These are phyloP conservation scores for Spongospora subterranea DNA, from an alignment of 208 protist species.

Conservation along the genomic window DNA sequence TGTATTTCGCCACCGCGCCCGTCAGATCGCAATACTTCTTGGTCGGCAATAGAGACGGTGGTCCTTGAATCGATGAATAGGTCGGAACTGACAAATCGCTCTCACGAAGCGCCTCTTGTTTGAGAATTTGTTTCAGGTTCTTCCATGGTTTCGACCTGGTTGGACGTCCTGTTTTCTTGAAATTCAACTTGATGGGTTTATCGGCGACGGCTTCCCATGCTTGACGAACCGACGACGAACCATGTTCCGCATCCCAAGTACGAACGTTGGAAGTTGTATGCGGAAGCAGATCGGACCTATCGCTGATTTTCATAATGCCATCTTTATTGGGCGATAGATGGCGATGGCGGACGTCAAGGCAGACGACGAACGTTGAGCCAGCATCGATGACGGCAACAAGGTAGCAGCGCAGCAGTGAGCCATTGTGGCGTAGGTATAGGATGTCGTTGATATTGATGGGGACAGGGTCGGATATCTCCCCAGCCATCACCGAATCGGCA, in stretches of 20 bases:
- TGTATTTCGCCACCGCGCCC: neutral
- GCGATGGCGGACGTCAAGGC: conserved; percentile 36
- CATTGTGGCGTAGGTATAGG: conserved; percentile 4
- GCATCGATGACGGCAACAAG: neutral
- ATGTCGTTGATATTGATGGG: conserved; percentile 13
- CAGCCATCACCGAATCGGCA: too few species aligned
- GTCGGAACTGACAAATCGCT: neutral
- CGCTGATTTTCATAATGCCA: neutral
- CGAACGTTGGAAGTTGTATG: neutral
- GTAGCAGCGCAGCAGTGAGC: neutral
- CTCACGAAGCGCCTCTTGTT: neutral
- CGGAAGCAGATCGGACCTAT: neutral
- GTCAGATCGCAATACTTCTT: conserved; percentile 58
- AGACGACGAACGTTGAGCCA: neutral
- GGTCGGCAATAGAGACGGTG: neutral
- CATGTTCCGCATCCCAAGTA: neutral
- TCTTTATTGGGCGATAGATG: conserved; percentile 15
- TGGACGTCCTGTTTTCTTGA: neutral
- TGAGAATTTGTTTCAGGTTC: conserved; percentile 52
- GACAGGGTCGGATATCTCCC: neutral
- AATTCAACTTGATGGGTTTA: neutral
- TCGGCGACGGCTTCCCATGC: neutral
- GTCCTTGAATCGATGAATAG: conserved; percentile 1
- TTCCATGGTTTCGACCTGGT: neutral
- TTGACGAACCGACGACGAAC: neutral